Evolutionary conservation across 768 basidiomycete genomes (phyloP).

Genomic region (Mycena albidolilacea): DNA sequence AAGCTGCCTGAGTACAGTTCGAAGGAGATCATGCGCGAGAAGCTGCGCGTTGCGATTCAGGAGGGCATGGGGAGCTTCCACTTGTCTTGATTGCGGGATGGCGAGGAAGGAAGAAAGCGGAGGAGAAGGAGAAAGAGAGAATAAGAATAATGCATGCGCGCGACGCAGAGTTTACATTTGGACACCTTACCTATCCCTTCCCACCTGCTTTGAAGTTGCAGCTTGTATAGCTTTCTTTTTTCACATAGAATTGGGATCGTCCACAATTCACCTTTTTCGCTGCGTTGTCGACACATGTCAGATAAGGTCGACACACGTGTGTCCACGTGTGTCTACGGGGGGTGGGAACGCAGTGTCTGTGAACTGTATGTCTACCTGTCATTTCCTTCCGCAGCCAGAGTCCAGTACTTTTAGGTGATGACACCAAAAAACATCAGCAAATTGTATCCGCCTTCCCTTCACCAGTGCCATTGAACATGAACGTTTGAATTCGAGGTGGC

Average conservation of each 20-base stretch:
- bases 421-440: too few species aligned
- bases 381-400: too few species aligned
- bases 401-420: too few species aligned
- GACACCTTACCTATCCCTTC: conserved; percentile 19
- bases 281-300: too few species aligned
- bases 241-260: conserved; percentile 30
- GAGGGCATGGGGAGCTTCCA: conserved; percentile 99
- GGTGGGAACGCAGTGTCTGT: too few species aligned
- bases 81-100: conserved; percentile 75
- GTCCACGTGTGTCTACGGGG: too few species aligned
- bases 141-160: conserved; percentile 4
- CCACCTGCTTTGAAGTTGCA: conserved; percentile 13
- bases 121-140: conserved; percentile 10
- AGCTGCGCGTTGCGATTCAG: conserved; percentile 86
- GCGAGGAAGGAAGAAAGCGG: not conserved
- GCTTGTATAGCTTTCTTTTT: conserved; percentile 18
- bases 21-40: conserved; percentile 87
- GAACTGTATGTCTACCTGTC: too few species aligned
- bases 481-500: too few species aligned
- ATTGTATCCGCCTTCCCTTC: too few species aligned
- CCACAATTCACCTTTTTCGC: not conserved
- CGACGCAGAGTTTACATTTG: conserved; percentile 27
- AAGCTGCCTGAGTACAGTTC: conserved; percentile 97
- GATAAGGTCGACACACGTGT: too few species aligned
- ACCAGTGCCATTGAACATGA: too few species aligned